Percentiles rank a stretch among this genome's conserved stretches.
Evolutionary conservation across 306 rosid genomes (phyloP).

Genomic region (Cyclanthera cordifolia): DNA sequence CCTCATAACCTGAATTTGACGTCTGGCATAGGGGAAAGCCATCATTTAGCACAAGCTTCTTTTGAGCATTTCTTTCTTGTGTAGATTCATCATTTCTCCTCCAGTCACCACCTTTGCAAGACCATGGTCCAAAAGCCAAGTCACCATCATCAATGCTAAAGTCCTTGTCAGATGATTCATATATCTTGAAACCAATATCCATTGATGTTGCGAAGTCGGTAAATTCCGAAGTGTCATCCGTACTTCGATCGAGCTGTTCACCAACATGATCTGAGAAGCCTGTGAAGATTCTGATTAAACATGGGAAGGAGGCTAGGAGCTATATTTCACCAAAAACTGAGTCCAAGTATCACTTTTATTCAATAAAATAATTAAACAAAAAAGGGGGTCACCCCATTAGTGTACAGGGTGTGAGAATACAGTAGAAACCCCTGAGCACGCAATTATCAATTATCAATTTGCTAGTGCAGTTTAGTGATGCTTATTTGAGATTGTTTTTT

Average conservation of each 20-base stretch:
- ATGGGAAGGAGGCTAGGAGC: neutral
- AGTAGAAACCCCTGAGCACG: neutral
- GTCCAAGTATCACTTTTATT: neutral
- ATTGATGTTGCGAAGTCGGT: conserved; percentile 30
- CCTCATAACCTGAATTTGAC: conserved; percentile 82
- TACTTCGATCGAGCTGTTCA: conserved; percentile 31
- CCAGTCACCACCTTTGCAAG: conserved; percentile 99
- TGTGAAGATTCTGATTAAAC: conserved; percentile 24
- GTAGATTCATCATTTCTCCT: conserved; percentile 70
- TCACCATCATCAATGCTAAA: conserved; percentile 42
- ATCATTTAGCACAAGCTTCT: conserved; percentile 74
- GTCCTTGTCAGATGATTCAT: conserved; percentile 42
- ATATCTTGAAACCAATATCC: conserved; percentile 27
- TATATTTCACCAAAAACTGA: neutral
- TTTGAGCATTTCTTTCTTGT: conserved; percentile 57
- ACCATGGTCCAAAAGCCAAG: conserved; percentile 76
- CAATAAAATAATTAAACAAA: too few species aligned
- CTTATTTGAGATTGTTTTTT: too few species aligned
- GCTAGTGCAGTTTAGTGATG: neutral
- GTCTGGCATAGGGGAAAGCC: conserved; percentile 75
- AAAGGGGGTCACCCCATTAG: too few species aligned
- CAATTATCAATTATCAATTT: neutral
- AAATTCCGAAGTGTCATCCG: conserved; percentile 31
- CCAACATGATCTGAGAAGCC: conserved; percentile 36
- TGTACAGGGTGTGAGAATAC: neutral